Evolutionary conservation across 2,329 filamentous ascomycete genomes (phyloP), one percentile per base, ranked within the genome.

Genomic region (Monascus ruber): DNA sequence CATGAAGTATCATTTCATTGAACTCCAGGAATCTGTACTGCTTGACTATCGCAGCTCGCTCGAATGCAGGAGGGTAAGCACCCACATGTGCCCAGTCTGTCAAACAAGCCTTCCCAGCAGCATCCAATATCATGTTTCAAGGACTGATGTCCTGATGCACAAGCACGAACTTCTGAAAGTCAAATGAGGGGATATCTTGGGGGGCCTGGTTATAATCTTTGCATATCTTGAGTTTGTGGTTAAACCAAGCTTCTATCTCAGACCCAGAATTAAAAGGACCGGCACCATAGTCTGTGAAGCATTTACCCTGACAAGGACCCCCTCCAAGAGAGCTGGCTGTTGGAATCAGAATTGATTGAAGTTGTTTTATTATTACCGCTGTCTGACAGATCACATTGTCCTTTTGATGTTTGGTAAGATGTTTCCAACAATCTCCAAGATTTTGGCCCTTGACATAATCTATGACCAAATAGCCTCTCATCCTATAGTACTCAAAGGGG

Each of bases 201-300:
- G 46, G 40, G 2, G 45, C 49, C 26, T 45, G 28, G 4, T 40
- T 27, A 24, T 29, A 35, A 4, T 25, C 37, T 27, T 48, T 47
- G 31, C 43, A 46, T 38, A 56, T 49, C 7, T 47, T 42, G 17
- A 56, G 43, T 36, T 54, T 56, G 40, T 53, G 52, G 31, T 56
- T 53, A 33, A 55, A 54, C 50, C 45, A 52, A 24, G 9, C 44
- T 35, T 53, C 45, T 10, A 52, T 28, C 41, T 52, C 43, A 32
- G 41, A 25, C 32, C 26, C 24, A 26, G 43, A 34, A 39, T 36
- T 42, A 24, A 50, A 54, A 17, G 49, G 50, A 17, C 50, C 43
- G 26, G 46, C 52, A 33, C 50, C 47, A 37, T 48, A 52, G 36
- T 53, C 34, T 8, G 46, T 51, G 33, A 55, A 52, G 40, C 50